Base-by-base conservation (phyloP, 2,329 filamentous ascomycete species). In the Aspergillus latus region DNA sequence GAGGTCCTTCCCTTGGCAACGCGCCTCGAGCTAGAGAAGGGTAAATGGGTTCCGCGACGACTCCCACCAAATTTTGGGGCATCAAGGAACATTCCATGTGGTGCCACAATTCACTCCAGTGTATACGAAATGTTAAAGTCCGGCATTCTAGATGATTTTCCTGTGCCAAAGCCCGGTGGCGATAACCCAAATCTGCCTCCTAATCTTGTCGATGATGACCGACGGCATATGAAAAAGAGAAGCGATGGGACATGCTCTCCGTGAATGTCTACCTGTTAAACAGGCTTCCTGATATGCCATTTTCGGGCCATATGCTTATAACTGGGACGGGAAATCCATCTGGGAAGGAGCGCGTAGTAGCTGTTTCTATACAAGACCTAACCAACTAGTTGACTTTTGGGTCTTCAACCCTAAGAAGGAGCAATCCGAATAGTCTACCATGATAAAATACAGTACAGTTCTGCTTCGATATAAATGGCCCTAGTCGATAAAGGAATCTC, bases 1-100 rank as follows among this genome's bases (percentile, higher is more conserved):
- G 72, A 74, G 62, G 59, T 69, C 29, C 64, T 74, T 29, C 72
- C 72, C 3, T 55, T 74, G 42, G 71, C 73, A 52, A 70, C 66
- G 8, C 68, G 72, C 10, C 67, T 73, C 13, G 72, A 74, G 54
- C 65, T 73, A 21, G 68, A 72, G 54, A 48, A 68, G 0, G 70
- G 66, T 2, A 68, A 69, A 60, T 74, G 72, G 72, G 62, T 72
- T 10, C 67, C 68, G 2, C 65, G 67, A 7, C 65, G 68, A 56
- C 64, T 65, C 46, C 72, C 72, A n/a, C 72, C 72, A 8, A 74
- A 73, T 56, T 56, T 69, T 32, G 72, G 72, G 1, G 64, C 71
- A 2, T 44, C 59, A 4, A 62, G 72, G 43, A 72, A 74, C 52
- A 65, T 74, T 21, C 72, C 72, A 5, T 21, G 39, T 2, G 64